Conservation (phyloP, 495 filamentous ascomycete genomes). For the Gamarada debralockiae region DNA sequence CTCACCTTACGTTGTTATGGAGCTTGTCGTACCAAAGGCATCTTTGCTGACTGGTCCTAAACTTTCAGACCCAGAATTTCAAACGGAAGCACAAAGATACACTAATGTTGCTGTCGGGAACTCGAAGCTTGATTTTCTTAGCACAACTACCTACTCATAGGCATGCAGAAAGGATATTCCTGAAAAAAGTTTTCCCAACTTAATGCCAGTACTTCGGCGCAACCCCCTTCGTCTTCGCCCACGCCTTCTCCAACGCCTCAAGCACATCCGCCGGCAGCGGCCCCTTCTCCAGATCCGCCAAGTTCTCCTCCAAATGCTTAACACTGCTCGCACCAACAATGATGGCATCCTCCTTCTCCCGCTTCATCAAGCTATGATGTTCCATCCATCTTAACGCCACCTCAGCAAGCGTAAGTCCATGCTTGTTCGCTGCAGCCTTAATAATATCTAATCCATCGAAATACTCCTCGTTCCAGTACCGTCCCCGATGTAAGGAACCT, state of each 20-base stretch:
- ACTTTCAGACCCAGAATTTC: no score
- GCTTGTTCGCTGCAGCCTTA: slow-evolving; percentile 32
- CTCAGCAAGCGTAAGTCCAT: slow-evolving; percentile 37
- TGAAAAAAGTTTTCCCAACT: no score
- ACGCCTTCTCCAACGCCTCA: slow-evolving; percentile 16
- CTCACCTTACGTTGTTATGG: no score
- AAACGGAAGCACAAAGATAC: no score
- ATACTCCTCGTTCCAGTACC: slow-evolving; percentile 42
- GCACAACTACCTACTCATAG: no score
- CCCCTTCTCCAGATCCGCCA: slow-evolving; percentile 51
- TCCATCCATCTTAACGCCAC: slow-evolving; percentile 42
- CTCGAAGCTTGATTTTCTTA: no score
- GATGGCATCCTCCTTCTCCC: slow-evolving; percentile 39
- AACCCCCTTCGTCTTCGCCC: not conserved
- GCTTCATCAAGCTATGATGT: slow-evolving; percentile 36
- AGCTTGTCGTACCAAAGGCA: no score
- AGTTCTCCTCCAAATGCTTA: slow-evolving; percentile 46
- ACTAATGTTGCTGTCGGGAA: no score
- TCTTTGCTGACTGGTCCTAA: no score
- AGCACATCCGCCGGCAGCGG: slow-evolving; percentile 49
- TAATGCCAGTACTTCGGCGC: not conserved
- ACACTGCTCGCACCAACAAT: slow-evolving; percentile 50
- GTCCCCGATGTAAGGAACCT: slow-evolving; percentile 26
- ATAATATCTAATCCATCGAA: slow-evolving; percentile 39
- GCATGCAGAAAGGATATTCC: no score